Conservation (phyloP, 1,284 basidiomycete genomes). For the Cerioporus squamosus region DNA sequence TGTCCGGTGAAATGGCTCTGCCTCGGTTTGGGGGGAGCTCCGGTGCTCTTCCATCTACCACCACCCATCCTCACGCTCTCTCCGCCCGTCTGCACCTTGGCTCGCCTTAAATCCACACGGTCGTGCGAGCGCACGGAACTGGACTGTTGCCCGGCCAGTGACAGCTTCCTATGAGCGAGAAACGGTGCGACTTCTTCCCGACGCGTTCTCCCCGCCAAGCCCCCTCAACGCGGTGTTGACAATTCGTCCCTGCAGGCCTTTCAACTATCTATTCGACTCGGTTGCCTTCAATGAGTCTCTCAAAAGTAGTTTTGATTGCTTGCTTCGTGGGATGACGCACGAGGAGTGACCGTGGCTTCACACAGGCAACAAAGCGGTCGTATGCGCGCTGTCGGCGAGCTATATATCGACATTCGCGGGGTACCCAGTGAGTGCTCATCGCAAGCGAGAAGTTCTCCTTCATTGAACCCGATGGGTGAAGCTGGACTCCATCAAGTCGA, state of each 20-base stretch:
- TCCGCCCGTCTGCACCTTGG: conserved; percentile 23
- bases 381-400: conserved; percentile 81
- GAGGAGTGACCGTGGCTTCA: conserved; percentile 13
- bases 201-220: background rate
- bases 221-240: conserved; percentile 7
- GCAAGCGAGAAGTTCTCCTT: background rate
- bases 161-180: conserved; percentile 80
- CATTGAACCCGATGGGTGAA: conserved; percentile 26
- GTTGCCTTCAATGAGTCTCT: conserved; percentile 67
- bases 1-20: conserved; percentile 1
- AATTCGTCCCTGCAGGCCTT: conserved; percentile 46
- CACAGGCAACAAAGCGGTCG: conserved; percentile 79
- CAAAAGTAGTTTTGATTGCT: conserved; percentile 50
- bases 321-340: background rate
- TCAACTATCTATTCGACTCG: conserved; percentile 63
- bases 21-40: conserved; percentile 1
- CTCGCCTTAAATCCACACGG: conserved; percentile 21
- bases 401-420: conserved; percentile 84
- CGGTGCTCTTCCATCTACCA: conserved; percentile 12
- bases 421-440: conserved; percentile 65
- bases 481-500: conserved; percentile 91
- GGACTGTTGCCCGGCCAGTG: conserved; percentile 59
- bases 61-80: conserved; percentile 7
- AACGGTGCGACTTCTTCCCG: conserved; percentile 47
- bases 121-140: conserved; percentile 66